A percentile compares a stretch with the other conserved stretches of the same genome.
These are phyloP conservation scores for Chrysanthemum seticuspe DNA, from an alignment of 129 eudicot species.

Conservation along the genomic window DNA sequence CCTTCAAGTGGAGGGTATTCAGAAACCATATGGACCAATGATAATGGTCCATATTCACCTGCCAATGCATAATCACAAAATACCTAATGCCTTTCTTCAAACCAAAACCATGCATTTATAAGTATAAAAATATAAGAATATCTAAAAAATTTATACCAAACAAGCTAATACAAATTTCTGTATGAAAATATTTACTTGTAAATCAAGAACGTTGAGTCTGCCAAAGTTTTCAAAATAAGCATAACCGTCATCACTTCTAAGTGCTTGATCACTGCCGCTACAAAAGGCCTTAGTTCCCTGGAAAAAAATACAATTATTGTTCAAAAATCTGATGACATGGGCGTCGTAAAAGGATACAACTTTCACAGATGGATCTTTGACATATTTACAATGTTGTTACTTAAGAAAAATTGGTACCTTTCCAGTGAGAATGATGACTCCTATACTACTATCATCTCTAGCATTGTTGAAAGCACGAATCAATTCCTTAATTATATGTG, in stretches of 20 bases:
- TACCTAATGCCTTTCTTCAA: too few species aligned
- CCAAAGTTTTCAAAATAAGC: constrained; percentile 79
- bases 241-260: constrained; percentile 87
- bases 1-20: too few species aligned
- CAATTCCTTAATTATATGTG: constrained; percentile 87
- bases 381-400: background rate
- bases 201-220: constrained; percentile 90
- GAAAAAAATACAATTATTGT: background rate
- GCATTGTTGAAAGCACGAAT: constrained; percentile 96
- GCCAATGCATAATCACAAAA: too few species aligned
- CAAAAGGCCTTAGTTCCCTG: constrained; percentile 97
- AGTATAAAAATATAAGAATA: too few species aligned
- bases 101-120: too few species aligned
- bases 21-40: too few species aligned
- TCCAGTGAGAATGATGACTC: constrained; percentile 96
- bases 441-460: constrained; percentile 79
- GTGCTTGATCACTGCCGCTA: constrained; percentile 95
- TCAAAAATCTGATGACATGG: background rate
- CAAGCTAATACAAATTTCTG: background rate
- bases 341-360: background rate
- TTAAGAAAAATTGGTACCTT: constrained; percentile 42
- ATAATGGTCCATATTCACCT: too few species aligned
- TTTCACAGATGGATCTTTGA: background rate
- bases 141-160: background rate
- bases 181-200: constrained; percentile 55